Conservation (phyloP, 805 yeast species). For the Saccharomycopsis synnaedendra region DNA sequence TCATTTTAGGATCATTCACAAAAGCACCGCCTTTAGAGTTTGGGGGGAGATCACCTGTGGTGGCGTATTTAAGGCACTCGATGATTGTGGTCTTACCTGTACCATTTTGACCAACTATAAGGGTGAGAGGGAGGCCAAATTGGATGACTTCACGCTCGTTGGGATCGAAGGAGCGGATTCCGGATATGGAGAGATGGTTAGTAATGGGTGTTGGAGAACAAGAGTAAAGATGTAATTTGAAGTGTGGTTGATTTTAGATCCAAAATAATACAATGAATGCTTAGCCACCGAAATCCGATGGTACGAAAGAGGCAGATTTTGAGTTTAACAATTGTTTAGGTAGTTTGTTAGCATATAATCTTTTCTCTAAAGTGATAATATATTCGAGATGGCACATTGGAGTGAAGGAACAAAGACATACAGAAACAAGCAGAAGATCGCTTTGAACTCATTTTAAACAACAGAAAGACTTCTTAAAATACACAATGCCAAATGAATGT, state of each 20-base stretch:
- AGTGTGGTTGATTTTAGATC: background rate
- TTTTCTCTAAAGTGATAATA: no score
- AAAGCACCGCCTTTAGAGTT: slow-evolving; percentile 94
- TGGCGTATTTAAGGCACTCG: slow-evolving; percentile 86
- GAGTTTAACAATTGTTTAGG: no score
- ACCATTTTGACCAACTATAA: slow-evolving; percentile 93
- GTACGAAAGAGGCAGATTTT: no score
- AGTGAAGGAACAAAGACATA: no score
- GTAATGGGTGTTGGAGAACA: background rate
- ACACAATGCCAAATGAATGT: no score
- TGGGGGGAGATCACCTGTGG: slow-evolving; percentile 95
- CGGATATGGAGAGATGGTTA: slow-evolving; percentile 59
- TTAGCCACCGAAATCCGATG: no score
- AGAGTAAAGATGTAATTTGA: background rate
- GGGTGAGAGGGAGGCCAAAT: slow-evolving; percentile 81
- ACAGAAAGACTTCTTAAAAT: no score
- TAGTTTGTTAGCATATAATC: no score
- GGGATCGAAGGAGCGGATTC: slow-evolving; percentile 87
- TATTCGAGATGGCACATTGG: no score
- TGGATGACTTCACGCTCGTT: slow-evolving; percentile 75
- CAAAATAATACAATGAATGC: no score
- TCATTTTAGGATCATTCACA: slow-evolving; percentile 80
- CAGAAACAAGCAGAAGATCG: no score
- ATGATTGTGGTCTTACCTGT: slow-evolving; percentile 95
- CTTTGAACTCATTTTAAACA: no score